Base-by-base conservation (phyloP, 148 eudicot species). In the Suaeda aralocaspica region DNA sequence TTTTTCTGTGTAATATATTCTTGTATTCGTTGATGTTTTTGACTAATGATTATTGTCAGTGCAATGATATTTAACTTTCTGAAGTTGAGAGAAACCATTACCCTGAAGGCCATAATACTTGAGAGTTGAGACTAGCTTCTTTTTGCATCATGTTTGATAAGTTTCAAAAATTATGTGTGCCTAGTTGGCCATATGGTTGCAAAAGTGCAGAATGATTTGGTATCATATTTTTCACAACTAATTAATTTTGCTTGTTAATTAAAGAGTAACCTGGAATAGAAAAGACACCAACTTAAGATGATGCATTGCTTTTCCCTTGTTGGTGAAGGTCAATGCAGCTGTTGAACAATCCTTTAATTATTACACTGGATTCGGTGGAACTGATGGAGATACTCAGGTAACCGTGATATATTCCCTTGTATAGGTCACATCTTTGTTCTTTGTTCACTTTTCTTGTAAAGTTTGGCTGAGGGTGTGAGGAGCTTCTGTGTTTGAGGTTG, bases 331-430 rank as follows among this genome's bases (percentile, higher is more conserved):
- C 70, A 71, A 62, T 57, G 71, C 83, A 12, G 52, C 36, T 71
- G 78, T 75, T 67, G 82, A 76, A 58, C 83, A 82, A 67, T 74
- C 83, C 12, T 79, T 76, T 67, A 74, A 72, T 42, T 79, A 66
- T 71, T 82, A 82, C 71, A 48, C 69, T 76, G 81, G 81, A 63
- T 76, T 73, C 59, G 78, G 74, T 51, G 85, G 83, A 50, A 70
- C 76, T 46, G 78, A 76, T 70, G 53, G 42, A 61, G 85, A 82
- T 76, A 49, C 85, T 51, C 85, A 82, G 83, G 85, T 79, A 61
- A 48, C 68, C 42, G 57, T 75, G 39, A 58, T 11, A 0, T 51
- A 13, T 21, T 57, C 63, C 52, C 21, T 53, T 31, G 24, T 9
- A 56, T 6, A 0, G 24, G 14, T 42, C 67, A 12, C n/a, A n/a